Evolutionary conservation across 2,329 filamentous ascomycete species (phyloP).

Genomic region (Botryotinia calthae): DNA sequence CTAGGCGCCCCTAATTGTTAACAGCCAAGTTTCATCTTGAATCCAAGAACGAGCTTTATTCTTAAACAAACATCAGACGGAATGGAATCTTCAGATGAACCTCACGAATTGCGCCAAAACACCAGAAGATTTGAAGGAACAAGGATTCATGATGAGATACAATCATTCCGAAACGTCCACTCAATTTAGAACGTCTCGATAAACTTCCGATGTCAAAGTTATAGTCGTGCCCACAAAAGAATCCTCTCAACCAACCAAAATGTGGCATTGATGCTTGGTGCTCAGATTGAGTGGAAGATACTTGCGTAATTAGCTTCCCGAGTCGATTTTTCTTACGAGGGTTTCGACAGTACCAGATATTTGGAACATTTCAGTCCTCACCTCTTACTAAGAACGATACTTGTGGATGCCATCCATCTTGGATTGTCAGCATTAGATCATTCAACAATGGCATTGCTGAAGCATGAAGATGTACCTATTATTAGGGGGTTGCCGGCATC

Average conservation of each 20-base stretch:
- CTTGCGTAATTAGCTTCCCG: neutral
- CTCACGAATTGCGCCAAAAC: neutral
- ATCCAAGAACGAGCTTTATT: neutral
- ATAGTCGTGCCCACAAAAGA: neutral
- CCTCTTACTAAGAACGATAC: neutral
- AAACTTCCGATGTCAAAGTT: neutral
- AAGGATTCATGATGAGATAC: neutral
- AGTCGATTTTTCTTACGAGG: neutral
- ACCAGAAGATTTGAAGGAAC: neutral
- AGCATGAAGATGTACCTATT: conserved; percentile 8
- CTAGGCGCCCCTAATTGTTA: neutral
- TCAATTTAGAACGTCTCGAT: neutral
- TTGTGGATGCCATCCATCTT: neutral
- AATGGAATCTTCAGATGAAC: neutral
- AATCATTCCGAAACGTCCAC: neutral
- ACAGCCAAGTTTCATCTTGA: neutral
- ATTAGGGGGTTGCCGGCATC: conserved; percentile 13
- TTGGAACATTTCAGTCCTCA: neutral
- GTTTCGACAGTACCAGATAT: neutral
- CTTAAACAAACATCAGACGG: neutral
- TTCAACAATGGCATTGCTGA: conserved; percentile 9
- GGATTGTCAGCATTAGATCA: neutral
- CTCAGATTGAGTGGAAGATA: conserved; percentile 3
- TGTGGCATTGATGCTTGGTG: conserved; percentile 5
- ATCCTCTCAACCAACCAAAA: neutral